phyloP scores from a whole-genome alignment of 2,329 filamentous ascomycete species.

The Aspergillus arachidicola region DNA sequence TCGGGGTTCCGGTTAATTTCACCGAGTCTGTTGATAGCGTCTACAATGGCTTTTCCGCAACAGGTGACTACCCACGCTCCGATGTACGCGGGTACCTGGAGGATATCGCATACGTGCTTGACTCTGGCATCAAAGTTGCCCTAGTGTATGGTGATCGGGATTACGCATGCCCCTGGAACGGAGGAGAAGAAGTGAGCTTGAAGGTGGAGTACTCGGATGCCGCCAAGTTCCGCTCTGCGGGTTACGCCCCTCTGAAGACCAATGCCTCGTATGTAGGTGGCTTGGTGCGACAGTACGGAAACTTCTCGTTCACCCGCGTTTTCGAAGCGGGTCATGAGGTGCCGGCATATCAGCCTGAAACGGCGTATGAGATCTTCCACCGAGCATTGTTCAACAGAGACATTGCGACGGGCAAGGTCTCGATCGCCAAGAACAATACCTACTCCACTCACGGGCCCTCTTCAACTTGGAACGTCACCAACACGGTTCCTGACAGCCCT shows the following conservation, averaged over 20 bases:
- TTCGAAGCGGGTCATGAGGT: constrained; percentile 54
- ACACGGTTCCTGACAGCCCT: constrained; percentile 44
- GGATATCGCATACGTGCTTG: constrained; percentile 53
- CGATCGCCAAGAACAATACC: constrained; percentile 34
- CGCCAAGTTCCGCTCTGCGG: constrained; percentile 51
- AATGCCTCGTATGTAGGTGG: constrained; percentile 50
- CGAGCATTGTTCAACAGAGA: constrained; percentile 55
- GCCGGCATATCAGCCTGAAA: constrained; percentile 58
- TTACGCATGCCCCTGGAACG: constrained; percentile 61
- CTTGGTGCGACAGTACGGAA: constrained; percentile 50
- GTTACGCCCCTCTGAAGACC: constrained; percentile 51
- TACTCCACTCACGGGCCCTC: constrained; percentile 46
- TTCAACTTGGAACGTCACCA: constrained; percentile 49
- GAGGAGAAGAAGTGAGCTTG: constrained; percentile 56
- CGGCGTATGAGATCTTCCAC: constrained; percentile 57
- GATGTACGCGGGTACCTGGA: constrained; percentile 44
- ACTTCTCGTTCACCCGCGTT: constrained; percentile 53
- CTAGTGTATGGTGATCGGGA: constrained; percentile 63
- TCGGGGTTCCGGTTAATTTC: constrained; percentile 65
- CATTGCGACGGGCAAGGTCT: constrained; percentile 56
- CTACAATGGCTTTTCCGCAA: constrained; percentile 47
- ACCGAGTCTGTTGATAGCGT: constrained; percentile 51
- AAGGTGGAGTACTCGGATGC: constrained; percentile 50
- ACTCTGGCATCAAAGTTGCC: constrained; percentile 59
- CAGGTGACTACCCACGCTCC: constrained; percentile 53